Evolutionary conservation across 1,284 basidiomycete genomes (phyloP).

Genomic region (Rhodotorula glutinis): DNA sequence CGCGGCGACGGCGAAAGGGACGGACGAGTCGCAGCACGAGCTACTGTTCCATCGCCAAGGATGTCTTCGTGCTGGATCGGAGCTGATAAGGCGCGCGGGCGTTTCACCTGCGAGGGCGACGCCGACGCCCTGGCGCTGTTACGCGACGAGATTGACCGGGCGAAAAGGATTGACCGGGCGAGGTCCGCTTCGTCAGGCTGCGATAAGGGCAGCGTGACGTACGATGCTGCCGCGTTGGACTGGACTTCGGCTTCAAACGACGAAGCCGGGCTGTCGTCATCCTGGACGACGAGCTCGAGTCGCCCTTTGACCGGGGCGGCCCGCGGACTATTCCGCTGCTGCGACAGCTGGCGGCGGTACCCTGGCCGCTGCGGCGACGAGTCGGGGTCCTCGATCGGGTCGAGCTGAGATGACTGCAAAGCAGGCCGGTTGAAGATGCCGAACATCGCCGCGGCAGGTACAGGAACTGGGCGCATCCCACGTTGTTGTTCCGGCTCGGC

Average conservation of each 20-base stretch:
- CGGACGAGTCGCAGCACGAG: too few relatives aligned
- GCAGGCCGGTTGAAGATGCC: not conserved
- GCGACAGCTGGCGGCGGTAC: not conserved
- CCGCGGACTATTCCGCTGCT: not conserved
- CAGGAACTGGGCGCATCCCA: constrained; percentile 4
- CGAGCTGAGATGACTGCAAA: constrained; percentile 17
- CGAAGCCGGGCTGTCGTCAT: not conserved
- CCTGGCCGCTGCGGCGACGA: constrained; percentile 16
- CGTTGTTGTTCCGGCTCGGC: not conserved
- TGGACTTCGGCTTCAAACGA: constrained; percentile 13
- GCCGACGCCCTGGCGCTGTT: too few relatives aligned
- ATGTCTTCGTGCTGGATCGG: too few relatives aligned
- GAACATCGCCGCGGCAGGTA: constrained; percentile 14
- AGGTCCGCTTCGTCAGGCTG: not conserved
- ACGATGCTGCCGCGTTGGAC: constrained; percentile 3
- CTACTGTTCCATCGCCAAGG: too few relatives aligned
- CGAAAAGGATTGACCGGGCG: not conserved
- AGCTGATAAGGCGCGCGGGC: too few relatives aligned
- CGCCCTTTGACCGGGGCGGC: constrained; percentile 2
- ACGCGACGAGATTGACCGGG: too few relatives aligned
- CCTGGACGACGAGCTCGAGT: constrained; percentile 18
- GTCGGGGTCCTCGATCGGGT: constrained; percentile 36
- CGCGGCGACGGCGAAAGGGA: too few relatives aligned
- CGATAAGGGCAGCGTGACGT: constrained; percentile 5
- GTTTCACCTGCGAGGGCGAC: too few relatives aligned